Evolutionary conservation across 331 rosid genomes (phyloP), one percentile per base, ranked within the genome.

Genomic region (Rosa hybrid): DNA sequence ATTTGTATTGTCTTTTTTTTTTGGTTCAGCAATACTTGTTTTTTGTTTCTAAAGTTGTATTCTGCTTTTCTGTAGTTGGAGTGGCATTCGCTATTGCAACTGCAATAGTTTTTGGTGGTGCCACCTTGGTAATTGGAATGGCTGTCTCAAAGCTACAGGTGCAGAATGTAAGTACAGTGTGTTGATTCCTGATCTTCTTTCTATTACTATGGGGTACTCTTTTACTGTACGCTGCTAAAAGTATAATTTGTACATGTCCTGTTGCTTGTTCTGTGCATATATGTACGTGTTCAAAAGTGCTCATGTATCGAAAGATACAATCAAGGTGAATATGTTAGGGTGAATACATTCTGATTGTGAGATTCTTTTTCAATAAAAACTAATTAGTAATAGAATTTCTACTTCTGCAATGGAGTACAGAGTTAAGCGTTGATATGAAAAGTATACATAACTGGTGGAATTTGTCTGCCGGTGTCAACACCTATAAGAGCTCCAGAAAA

Each of bases 21-120:
- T 34, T 34, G 39, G 39, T 34, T 34, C 4, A 3, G 39, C 39
- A 34, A 34, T 34, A 34, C 39, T 34, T 34, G 65, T 38, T 60
- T n/a, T 56, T 23, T 56, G 63, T 56, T 8, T 49, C 12, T 20
- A n/a, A 49, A 8, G 18, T 76, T 8, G 45, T 73, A 49, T 85
- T 16, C 39, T 78, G 74, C 44, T 78, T 69, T 80, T 80, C 77
- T 83, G 72, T 72, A 95, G 99, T 95, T 84, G 97, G 96, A 41
- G 88, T 86, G 88, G 98, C 98, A 41, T 95, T 92, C 72, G 93
- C 90, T 63, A 67, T 81, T 79, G 97, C 98, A 67, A 91, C 98
- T 62, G 88, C 94, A 80, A 3, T 91, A 71, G 86, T 91, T 34
- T 92, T 92, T 79, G 98, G 98, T 67, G 90, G 97, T 72, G 84